A percentile compares a stretch with the other conserved stretches of the same genome.
phyloP scores from a whole-genome alignment of 2,329 filamentous ascomycete genomes.

The Talaromyces sp. region DNA sequence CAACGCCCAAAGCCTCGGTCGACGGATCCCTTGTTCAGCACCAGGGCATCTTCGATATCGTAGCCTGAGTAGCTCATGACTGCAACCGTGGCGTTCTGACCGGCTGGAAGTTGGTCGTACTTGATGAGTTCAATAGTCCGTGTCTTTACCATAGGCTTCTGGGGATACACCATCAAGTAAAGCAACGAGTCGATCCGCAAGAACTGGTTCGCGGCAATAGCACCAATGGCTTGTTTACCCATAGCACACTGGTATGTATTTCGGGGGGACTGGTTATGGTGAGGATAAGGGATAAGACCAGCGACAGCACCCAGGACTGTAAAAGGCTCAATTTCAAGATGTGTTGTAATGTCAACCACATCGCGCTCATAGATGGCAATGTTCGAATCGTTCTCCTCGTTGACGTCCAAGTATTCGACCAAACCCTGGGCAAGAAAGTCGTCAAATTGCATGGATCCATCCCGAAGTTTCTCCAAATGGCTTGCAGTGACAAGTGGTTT shows the following conservation, averaged over 20 bases:
- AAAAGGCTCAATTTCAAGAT: slow-evolving; percentile 96
- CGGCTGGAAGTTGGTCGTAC: slow-evolving; percentile 94
- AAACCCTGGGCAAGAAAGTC: slow-evolving; percentile 86
- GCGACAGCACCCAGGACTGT: slow-evolving; percentile 93
- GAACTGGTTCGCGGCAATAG: slow-evolving; percentile 97
- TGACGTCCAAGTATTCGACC: slow-evolving; percentile 95
- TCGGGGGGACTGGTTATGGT: slow-evolving; percentile 97
- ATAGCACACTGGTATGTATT: slow-evolving; percentile 99
- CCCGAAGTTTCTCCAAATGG: slow-evolving; percentile 74
- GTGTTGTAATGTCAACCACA: slow-evolving; percentile 77
- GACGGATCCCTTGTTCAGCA: slow-evolving; percentile 91
- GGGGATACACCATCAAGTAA: slow-evolving; percentile 95
- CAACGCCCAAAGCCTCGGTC: slow-evolving; percentile 94
- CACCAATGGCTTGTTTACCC: slow-evolving; percentile 99
- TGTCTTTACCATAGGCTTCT: slow-evolving; percentile 95
- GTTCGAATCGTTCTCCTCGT: slow-evolving; percentile 94
- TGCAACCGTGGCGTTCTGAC: slow-evolving; percentile 93
- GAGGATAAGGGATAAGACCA: slow-evolving; percentile 92
- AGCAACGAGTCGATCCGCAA: slow-evolving; percentile 92
- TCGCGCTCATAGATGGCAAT: slow-evolving; percentile 86
- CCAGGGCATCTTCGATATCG: slow-evolving; percentile 97
- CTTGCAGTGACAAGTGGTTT: slow-evolving; percentile 72
- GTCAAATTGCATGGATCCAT: slow-evolving; percentile 82
- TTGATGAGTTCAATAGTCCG: slow-evolving; percentile 94
- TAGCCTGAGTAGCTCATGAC: slow-evolving; percentile 99